Evolutionary conservation across 139 green algal species (phyloP).

Genomic region (Closterium sp.): DNA sequence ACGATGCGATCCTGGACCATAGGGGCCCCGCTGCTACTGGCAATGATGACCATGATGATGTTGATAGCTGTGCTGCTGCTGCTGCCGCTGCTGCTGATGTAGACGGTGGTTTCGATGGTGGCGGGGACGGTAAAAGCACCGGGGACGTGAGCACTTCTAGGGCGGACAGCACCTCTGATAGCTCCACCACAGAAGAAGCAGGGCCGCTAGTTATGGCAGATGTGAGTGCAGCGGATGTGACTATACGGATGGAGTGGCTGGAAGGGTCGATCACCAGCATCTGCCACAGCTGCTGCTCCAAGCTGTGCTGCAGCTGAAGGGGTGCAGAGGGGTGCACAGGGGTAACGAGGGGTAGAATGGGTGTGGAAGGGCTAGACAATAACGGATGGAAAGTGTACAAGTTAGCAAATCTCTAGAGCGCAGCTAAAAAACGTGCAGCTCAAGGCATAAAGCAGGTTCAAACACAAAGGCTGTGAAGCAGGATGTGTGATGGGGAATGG

Average conservation of each 20-base stretch:
- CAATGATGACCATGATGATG: not conserved
- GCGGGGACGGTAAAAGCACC: not conserved
- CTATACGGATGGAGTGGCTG: not conserved
- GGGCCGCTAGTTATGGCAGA: too few species aligned
- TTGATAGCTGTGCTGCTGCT: not conserved
- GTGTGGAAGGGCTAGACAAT: not conserved
- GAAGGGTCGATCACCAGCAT: not conserved
- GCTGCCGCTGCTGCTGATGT: not conserved
- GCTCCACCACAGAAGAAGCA: not conserved
- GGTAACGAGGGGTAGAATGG: not conserved
- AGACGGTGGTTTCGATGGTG: not conserved
- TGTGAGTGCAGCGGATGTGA: not conserved
- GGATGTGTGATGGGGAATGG: too few species aligned
- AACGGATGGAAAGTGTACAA: too few species aligned
- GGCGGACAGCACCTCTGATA: not conserved
- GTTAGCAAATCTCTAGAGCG: too few species aligned
- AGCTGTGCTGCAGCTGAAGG: not conserved
- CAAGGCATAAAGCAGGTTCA: too few species aligned
- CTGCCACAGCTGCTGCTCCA: not conserved
- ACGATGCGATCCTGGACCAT: not conserved
- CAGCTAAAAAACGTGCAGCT: too few species aligned
- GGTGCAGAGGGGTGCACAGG: not conserved
- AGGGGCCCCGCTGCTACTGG: not conserved
- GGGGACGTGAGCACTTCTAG: not conserved
- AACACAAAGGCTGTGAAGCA: too few species aligned